phyloP scores from a whole-genome alignment of 2,329 filamentous ascomycete species.

The Fusarium anthophilum region DNA sequence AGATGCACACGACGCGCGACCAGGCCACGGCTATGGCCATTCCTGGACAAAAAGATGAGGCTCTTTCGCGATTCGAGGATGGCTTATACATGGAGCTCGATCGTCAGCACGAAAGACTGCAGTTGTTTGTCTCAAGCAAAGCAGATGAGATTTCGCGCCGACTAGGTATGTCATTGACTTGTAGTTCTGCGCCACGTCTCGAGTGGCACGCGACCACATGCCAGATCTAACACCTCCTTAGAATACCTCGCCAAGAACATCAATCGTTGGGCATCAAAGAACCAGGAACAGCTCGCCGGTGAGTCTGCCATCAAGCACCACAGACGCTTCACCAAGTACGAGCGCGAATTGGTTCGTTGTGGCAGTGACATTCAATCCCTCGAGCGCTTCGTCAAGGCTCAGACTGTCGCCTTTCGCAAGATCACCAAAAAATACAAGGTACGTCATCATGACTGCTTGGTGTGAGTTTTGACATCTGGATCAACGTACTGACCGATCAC shows the following conservation, averaged over 20 bases:
- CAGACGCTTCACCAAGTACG: slow-evolving; percentile 63
- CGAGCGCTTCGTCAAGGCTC: slow-evolving; percentile 76
- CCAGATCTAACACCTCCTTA: slow-evolving; percentile 44
- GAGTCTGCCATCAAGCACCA: slow-evolving; percentile 57
- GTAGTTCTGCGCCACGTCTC: slow-evolving; percentile 3
- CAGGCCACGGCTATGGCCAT: slow-evolving; percentile 77
- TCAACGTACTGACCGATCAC: not conserved
- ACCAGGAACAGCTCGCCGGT: slow-evolving; percentile 39
- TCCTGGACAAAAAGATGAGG: slow-evolving; percentile 72
- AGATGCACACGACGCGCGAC: slow-evolving; percentile 77
- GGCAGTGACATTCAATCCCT: slow-evolving; percentile 77
- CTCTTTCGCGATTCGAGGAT: slow-evolving; percentile 72
- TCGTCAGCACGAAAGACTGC: slow-evolving; percentile 79
- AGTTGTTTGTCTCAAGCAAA: slow-evolving; percentile 83
- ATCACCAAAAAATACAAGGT: slow-evolving; percentile 84
- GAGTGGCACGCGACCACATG: slow-evolving; percentile 27
- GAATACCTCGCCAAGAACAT: slow-evolving; percentile 61
- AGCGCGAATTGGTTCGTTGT: slow-evolving; percentile 63
- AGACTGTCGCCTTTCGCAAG: slow-evolving; percentile 81
- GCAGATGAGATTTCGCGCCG: slow-evolving; percentile 78
- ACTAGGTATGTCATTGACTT: slow-evolving; percentile 61
- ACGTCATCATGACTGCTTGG: not conserved
- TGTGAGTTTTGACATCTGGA: not conserved
- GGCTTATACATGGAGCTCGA: slow-evolving; percentile 76
- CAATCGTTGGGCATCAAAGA: slow-evolving; percentile 57